A percentile compares a stretch with the other conserved stretches of the same genome.
Conservation (phyloP, 192 early-diverging fungal species). For the Linnemannia exigua region DNA sequence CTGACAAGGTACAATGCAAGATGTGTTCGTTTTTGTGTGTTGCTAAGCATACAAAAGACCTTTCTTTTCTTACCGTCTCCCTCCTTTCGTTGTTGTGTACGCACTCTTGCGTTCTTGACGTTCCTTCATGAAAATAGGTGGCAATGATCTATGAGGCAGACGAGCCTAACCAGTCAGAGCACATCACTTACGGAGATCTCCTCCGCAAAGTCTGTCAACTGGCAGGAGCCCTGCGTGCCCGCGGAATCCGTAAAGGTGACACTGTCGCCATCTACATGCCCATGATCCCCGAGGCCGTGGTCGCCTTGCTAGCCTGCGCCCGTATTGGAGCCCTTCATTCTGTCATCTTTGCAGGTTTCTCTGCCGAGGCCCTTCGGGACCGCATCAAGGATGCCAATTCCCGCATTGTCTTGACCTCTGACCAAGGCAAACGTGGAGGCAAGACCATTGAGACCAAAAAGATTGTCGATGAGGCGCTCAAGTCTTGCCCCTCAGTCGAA, state of each 20-base stretch:
- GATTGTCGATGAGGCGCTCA: constrained; percentile 93
- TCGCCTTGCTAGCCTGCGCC: constrained; percentile 95
- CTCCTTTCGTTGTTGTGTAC: not conserved
- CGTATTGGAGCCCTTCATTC: constrained; percentile 92
- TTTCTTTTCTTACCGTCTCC: too few species aligned
- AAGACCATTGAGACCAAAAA: constrained; percentile 91
- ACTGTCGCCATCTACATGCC: constrained; percentile 98
- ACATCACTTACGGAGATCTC: constrained; percentile 89
- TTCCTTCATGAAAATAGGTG: constrained; percentile 63
- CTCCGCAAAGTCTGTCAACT: constrained; percentile 85
- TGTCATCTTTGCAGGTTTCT: constrained; percentile 98
- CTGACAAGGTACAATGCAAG: constrained; percentile 70
- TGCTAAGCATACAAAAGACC: not conserved
- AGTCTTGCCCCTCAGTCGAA: constrained; percentile 81
- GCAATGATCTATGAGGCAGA: constrained; percentile 93
- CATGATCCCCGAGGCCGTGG: constrained; percentile 94
- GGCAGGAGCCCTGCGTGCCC: constrained; percentile 86
- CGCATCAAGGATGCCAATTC: constrained; percentile 89
- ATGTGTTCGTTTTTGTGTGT: not conserved
- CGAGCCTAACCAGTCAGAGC: constrained; percentile 83
- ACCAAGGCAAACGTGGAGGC: constrained; percentile 94
- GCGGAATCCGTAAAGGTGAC: constrained; percentile 94
- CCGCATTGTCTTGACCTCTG: constrained; percentile 91
- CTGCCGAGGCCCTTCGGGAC: constrained; percentile 92
- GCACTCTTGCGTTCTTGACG: too few species aligned